Evolutionary conservation across 2,329 filamentous ascomycete genomes (phyloP).

Genomic region (Epichloe baconii): DNA sequence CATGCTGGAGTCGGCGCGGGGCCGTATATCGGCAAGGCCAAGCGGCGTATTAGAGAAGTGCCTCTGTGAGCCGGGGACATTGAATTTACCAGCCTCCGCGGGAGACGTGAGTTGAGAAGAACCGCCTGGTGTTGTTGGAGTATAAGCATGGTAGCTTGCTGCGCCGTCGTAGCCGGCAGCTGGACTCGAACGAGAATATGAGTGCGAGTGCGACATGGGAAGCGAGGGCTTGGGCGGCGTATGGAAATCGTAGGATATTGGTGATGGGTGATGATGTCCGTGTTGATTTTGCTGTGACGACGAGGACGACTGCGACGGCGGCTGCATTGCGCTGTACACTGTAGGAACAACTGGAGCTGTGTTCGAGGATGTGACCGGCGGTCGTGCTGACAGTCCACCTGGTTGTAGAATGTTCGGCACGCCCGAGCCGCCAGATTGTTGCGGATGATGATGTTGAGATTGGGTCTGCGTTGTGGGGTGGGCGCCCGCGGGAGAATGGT

Average conservation of each 20-base stretch:
- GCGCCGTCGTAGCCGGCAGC: conserved; percentile 43
- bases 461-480: conserved; percentile 20
- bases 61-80: conserved; percentile 43
- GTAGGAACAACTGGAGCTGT: conserved; percentile 33
- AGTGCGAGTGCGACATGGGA: conserved; percentile 56
- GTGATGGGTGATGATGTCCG: conserved; percentile 16
- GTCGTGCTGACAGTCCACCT: conserved; percentile 29
- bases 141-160: conserved; percentile 43
- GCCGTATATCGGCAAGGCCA: conserved; percentile 82
- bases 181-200: conserved; percentile 77
- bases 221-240: conserved; percentile 55
- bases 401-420: conserved; percentile 49
- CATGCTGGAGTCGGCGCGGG: conserved; percentile 69
- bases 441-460: conserved; percentile 12
- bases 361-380: conserved; percentile 25
- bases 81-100: conserved; percentile 39
- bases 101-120: conserved; percentile 52
- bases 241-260: conserved; percentile 42
- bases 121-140: conserved; percentile 51
- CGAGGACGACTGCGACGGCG: conserved; percentile 20
- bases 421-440: conserved; percentile 27
- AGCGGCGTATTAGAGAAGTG: conserved; percentile 72
- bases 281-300: conserved; percentile 20
- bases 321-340: conserved; percentile 29
- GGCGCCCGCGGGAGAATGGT: conserved; percentile 26